These are phyloP conservation scores for Eustoma russellianum DNA, from an alignment of 257 asterid genomes.

Conservation along the genomic window DNA sequence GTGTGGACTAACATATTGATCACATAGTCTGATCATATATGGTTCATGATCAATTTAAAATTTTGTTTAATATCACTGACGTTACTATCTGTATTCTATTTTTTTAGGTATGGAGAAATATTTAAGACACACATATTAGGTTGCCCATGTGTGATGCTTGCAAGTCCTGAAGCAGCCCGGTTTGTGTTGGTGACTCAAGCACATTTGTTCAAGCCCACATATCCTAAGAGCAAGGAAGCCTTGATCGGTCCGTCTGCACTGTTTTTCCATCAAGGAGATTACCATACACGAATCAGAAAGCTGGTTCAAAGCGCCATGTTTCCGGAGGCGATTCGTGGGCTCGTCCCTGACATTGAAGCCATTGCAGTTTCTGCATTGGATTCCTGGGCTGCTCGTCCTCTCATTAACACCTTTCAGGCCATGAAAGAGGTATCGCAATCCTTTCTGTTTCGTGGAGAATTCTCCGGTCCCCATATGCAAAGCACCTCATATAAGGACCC, in stretches of 20 bases:
- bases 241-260: slow-evolving; percentile 70
- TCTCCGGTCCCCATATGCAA: no score
- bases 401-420: slow-evolving; percentile 46
- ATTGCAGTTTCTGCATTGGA: slow-evolving; percentile 38
- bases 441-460: no score
- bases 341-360: slow-evolving; percentile 33
- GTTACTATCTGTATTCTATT: not conserved
- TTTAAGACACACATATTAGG: slow-evolving; percentile 79
- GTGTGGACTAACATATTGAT: no score
- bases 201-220: slow-evolving; percentile 81
- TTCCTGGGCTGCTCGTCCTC: slow-evolving; percentile 39
- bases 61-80: not conserved
- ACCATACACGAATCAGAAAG: slow-evolving; percentile 65
- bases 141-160: slow-evolving; percentile 73
- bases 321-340: slow-evolving; percentile 50
- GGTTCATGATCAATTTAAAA: no score
- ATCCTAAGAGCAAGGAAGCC: slow-evolving; percentile 65
- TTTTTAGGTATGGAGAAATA: slow-evolving; percentile 67
- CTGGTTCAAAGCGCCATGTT: slow-evolving; percentile 43
- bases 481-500: no score
- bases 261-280: slow-evolving; percentile 74
- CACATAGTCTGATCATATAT: no score
- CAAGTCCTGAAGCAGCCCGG: slow-evolving; percentile 88
- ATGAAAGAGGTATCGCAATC: slow-evolving; percentile 51
- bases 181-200: slow-evolving; percentile 59